Evolutionary conservation across 768 basidiomycete genomes (phyloP).

Genomic region (Boletus coccyginus): DNA sequence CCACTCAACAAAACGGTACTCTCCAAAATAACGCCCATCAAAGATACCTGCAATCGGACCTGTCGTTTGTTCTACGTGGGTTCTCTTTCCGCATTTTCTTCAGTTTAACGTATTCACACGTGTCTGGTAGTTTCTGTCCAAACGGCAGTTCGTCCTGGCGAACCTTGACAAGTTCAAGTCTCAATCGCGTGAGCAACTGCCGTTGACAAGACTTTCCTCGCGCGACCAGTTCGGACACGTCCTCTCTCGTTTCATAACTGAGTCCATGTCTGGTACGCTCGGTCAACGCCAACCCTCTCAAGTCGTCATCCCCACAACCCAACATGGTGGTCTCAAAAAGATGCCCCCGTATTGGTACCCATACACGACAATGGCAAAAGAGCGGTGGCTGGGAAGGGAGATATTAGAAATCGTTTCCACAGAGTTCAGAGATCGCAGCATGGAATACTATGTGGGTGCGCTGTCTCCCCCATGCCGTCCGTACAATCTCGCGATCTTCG

Average conservation of each 20-base stretch:
- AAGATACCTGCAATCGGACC: constrained; percentile 18
- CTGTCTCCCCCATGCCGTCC: not conserved
- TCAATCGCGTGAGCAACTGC: constrained; percentile 30
- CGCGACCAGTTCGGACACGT: constrained; percentile 57
- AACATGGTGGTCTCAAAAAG: constrained; percentile 61
- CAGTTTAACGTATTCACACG: not conserved
- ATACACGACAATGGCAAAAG: constrained; percentile 90
- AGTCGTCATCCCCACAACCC: constrained; percentile 11
- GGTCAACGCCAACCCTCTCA: constrained; percentile 28
- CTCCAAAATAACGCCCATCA: constrained; percentile 21
- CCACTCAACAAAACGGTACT: not conserved
- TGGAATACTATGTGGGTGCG: constrained; percentile 90
- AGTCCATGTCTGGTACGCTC: constrained; percentile 41
- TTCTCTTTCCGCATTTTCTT: not conserved
- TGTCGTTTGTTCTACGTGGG: constrained; percentile 24
- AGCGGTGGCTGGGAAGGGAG: constrained; percentile 84
- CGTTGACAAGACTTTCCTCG: constrained; percentile 48
- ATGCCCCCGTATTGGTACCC: constrained; percentile 90
- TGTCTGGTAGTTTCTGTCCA: constrained; percentile 16
- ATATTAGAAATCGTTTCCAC: constrained; percentile 90
- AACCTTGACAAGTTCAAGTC: constrained; percentile 25
- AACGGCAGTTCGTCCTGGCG: constrained; percentile 31
- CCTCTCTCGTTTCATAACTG: constrained; percentile 49
- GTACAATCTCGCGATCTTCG: not conserved
- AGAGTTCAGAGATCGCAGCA: constrained; percentile 89